A percentile compares a stretch with the other conserved stretches of the same genome.
Evolutionary conservation across 1,139 yeast species (phyloP).

Genomic region (Williopsis jadinii): DNA sequence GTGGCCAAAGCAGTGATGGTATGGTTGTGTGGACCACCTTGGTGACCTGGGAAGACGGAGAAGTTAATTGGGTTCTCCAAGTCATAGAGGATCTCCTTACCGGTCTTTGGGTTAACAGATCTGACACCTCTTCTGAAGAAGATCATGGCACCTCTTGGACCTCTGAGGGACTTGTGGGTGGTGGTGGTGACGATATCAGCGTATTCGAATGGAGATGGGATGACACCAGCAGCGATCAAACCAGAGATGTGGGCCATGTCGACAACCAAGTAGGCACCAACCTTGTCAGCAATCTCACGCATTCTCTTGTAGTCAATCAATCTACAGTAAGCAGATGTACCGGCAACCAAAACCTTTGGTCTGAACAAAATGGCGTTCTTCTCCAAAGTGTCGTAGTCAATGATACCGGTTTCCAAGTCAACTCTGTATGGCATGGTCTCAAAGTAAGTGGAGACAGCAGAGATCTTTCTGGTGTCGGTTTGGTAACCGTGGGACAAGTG

Average conservation of each 20-base stretch:
- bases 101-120: slow-evolving; percentile 83
- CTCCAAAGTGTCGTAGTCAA: slow-evolving; percentile 92
- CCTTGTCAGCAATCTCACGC: slow-evolving; percentile 94
- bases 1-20: slow-evolving; percentile 96
- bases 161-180: slow-evolving; percentile 96
- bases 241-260: slow-evolving; percentile 99
- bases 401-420: slow-evolving; percentile 82
- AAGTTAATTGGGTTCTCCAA: slow-evolving; percentile 94
- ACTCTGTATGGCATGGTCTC: slow-evolving; percentile 99
- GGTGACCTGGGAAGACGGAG: slow-evolving; percentile 99
- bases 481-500: slow-evolving; percentile 98
- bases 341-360: slow-evolving; percentile 95
- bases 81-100: slow-evolving; percentile 82
- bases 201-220: slow-evolving; percentile 92
- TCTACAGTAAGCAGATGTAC: slow-evolving; percentile 96
- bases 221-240: slow-evolving; percentile 91
- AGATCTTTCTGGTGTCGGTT: slow-evolving; percentile 90
- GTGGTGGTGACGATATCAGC: slow-evolving; percentile 98
- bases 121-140: slow-evolving; percentile 97
- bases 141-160: slow-evolving; percentile 99
- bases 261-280: slow-evolving; percentile 91
- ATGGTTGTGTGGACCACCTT: slow-evolving; percentile 99
- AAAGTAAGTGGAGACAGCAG: slow-evolving; percentile 92
- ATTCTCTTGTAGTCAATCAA: slow-evolving; percentile 90
- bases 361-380: slow-evolving; percentile 84